phyloP scores from a whole-genome alignment of 257 asterid species.

The Solanum peruvianum region DNA sequence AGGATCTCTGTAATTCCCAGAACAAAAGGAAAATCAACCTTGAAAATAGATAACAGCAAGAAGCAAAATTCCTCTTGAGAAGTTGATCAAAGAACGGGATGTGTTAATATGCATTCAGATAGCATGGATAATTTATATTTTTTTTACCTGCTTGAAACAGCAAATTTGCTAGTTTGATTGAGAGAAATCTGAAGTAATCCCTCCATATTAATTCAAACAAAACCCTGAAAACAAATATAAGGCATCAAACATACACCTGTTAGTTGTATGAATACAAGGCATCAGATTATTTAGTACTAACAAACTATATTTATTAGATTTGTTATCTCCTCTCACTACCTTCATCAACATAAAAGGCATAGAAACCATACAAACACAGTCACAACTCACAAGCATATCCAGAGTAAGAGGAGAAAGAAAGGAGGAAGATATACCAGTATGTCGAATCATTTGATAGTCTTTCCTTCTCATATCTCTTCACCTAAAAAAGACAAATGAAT shows the following conservation, averaged over 20 bases:
- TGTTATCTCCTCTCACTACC: not conserved
- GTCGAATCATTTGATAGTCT: slow-evolving; percentile 75
- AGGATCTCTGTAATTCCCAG: not conserved
- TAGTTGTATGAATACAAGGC: not conserved
- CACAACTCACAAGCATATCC: not conserved
- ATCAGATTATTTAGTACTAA: not conserved
- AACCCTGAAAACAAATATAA: slow-evolving; percentile 43
- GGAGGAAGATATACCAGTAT: slow-evolving; percentile 48
- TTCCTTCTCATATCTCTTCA: slow-evolving; percentile 80
- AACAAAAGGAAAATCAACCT: not conserved
- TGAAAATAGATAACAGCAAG: not conserved
- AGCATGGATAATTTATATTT: not conserved
- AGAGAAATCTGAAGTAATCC: slow-evolving; percentile 87
- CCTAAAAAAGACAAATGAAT: slow-evolving; percentile 33
- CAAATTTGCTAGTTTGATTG: slow-evolving; percentile 72
- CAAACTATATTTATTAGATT: not conserved
- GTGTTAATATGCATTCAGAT: not conserved
- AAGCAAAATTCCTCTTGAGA: not conserved
- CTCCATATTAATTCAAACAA: slow-evolving; percentile 95
- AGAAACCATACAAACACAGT: not conserved
- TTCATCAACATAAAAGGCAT: not conserved
- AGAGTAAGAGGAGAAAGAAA: not conserved
- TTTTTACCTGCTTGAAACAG: slow-evolving; percentile 70
- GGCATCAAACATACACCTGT: not conserved
- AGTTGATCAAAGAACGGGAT: not conserved